These are phyloP conservation scores for Eutrema salsugineum DNA, from an alignment of 441 rosid genomes.

Conservation along the genomic window DNA sequence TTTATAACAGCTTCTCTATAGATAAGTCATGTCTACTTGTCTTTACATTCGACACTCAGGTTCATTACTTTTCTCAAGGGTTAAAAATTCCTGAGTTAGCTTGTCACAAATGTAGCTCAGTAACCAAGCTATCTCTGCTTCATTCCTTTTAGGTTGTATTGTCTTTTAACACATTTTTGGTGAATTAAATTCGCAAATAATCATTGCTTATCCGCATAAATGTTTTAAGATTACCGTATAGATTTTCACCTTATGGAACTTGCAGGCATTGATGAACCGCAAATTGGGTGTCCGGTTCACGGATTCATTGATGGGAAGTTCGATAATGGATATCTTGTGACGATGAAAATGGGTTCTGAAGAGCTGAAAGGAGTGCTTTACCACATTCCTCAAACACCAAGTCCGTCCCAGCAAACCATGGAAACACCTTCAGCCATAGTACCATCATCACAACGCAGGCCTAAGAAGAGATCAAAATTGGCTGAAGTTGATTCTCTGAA, in stretches of 20 bases:
- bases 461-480: constrained; percentile 50
- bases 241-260: neutral
- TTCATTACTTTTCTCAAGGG: neutral
- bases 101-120: neutral
- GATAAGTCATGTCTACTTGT: neutral
- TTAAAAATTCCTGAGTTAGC: neutral
- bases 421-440: constrained; percentile 29
- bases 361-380: constrained; percentile 76
- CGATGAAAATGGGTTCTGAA: constrained; percentile 54
- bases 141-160: constrained; percentile 3
- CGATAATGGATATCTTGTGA: constrained; percentile 75
- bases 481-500: constrained; percentile 50
- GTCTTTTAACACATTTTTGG: neutral
- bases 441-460: constrained; percentile 39
- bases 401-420: constrained; percentile 37
- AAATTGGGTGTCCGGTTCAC: constrained; percentile 51
- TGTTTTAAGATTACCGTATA: neutral
- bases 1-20: neutral
- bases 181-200: neutral
- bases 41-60: neutral
- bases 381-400: constrained; percentile 53
- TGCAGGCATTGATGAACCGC: constrained; percentile 34
- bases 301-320: constrained; percentile 87
- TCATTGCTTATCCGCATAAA: neutral
- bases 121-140: neutral